Base-by-base conservation (phyloP, 163 green algal species). In the Scenedesmus sp. region DNA sequence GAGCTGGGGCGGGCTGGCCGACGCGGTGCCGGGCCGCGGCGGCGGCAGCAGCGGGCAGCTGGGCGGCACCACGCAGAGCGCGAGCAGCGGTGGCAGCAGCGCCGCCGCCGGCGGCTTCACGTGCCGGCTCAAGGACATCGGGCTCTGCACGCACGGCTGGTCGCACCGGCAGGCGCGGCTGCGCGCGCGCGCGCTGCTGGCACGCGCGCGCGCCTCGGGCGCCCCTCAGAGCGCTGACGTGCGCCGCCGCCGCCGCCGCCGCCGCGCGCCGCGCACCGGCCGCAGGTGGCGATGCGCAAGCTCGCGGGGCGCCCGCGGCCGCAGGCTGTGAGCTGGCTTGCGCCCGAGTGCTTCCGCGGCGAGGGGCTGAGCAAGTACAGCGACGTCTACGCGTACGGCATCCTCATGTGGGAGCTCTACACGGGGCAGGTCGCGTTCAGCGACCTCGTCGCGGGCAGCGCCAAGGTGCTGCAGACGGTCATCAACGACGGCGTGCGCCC, bases 361-460 rank as follows among this genome's bases (percentile, higher is more conserved):
- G 79, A 86, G 24, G 48, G 63, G 29, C 65, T 82, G 34, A 67
- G 69, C 26, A 78, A 78, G 39, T 54, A 60, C 56, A 70, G 57
- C 17, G 83, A 86, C 60, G 83, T 88, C 3, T 88, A 86, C 65
- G 77, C 83, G 39, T 86, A 86, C 51, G 83, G 83, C 0, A 71
- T 88, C 17, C 74, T 88, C 2, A 88, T 88, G 83, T 87, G 78
- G 78, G 83, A 88, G 69, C 57, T 85, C 7, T 85, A 84, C 63
- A 87, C 79, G 3, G 73, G 83, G 22, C 54, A 80, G 60, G 33
- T 73, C 3, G 73, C 73, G 11, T 81, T 74, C 60, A 64, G 57
- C 28, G 62, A 73, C 22, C 47, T 81, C n/a, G n/a, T 65, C 20
- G 66, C 45, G 47, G 75, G 72, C 20, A 77, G 54, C 51, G 39